Evolutionary conservation across 2,329 filamentous ascomycete species (phyloP).

Genomic region (Pestalotiopsis sp.): DNA sequence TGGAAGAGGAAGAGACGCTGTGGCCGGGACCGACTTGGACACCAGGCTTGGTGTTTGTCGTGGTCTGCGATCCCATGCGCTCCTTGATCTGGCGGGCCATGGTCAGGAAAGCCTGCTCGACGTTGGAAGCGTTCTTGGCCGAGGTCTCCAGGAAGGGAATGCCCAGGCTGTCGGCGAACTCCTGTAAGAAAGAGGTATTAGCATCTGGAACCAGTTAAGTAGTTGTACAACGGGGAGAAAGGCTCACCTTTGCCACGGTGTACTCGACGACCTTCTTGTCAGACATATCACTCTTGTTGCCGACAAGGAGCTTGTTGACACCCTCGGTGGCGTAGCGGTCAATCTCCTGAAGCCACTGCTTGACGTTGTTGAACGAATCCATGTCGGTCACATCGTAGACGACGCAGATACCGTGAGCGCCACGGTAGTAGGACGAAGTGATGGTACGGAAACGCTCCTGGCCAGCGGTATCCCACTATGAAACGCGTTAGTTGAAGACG

Average conservation of each 20-base stretch:
- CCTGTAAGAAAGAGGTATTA: slow-evolving; percentile 54
- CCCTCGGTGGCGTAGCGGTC: slow-evolving; percentile 99
- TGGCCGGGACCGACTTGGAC: slow-evolving; percentile 95
- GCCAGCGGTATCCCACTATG: slow-evolving; percentile 96
- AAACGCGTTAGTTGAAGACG: slow-evolving; percentile 29
- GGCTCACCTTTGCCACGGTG: slow-evolving; percentile 89
- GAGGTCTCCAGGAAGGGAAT: slow-evolving; percentile 99
- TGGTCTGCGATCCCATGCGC: slow-evolving; percentile 94
- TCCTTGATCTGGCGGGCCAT: slow-evolving; percentile 99
- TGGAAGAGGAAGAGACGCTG: slow-evolving; percentile 86
- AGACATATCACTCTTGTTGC: slow-evolving; percentile 99
- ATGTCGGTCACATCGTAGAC: slow-evolving; percentile 99
- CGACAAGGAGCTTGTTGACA: slow-evolving; percentile 98
- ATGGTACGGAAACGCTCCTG: slow-evolving; percentile 99
- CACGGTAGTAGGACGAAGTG: slow-evolving; percentile 99
- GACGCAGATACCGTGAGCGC: slow-evolving; percentile 98
- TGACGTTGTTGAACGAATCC: slow-evolving; percentile 99
- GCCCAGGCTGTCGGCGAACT: slow-evolving; percentile 97
- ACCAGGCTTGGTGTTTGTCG: slow-evolving; percentile 97
- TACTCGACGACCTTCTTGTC: slow-evolving; percentile 99
- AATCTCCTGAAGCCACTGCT: slow-evolving; percentile 99
- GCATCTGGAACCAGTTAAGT: neutral
- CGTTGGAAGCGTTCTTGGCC: slow-evolving; percentile 98
- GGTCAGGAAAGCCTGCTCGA: slow-evolving; percentile 99
- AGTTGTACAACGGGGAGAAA: neutral